phyloP scores from a whole-genome alignment of 2,329 filamentous ascomycete species.

The Fusarium bulbicola region DNA sequence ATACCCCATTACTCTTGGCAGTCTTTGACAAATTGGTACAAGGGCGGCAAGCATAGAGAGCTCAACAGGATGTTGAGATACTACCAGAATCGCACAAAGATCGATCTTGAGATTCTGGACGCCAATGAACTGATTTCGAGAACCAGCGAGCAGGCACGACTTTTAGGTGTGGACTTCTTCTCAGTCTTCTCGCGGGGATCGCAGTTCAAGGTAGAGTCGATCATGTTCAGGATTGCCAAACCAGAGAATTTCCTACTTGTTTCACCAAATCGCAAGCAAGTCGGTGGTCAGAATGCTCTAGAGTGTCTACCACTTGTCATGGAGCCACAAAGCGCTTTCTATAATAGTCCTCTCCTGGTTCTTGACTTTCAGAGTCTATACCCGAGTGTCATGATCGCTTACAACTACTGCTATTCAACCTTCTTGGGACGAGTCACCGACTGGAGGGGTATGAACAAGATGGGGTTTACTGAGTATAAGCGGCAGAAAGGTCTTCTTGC shows the following conservation, averaged over 20 bases:
- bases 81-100: slow-evolving; percentile 76
- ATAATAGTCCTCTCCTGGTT: slow-evolving; percentile 87
- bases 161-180: slow-evolving; percentile 95
- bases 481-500: slow-evolving; percentile 79
- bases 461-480: slow-evolving; percentile 91
- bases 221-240: slow-evolving; percentile 99
- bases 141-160: slow-evolving; percentile 91
- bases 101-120: slow-evolving; percentile 92
- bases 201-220: slow-evolving; percentile 97
- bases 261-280: slow-evolving; percentile 90
- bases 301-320: slow-evolving; percentile 96
- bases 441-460: slow-evolving; percentile 93
- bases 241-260: slow-evolving; percentile 93
- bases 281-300: slow-evolving; percentile 91
- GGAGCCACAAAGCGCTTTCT: slow-evolving; percentile 96
- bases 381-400: slow-evolving; percentile 98
- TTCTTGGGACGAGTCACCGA: slow-evolving; percentile 85
- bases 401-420: slow-evolving; percentile 99
- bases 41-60: slow-evolving; percentile 72
- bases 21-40: slow-evolving; percentile 85
- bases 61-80: slow-evolving; percentile 81
- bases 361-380: slow-evolving; percentile 97
- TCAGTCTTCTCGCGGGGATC: slow-evolving; percentile 94
- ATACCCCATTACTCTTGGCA: slow-evolving; percentile 87
- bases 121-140: slow-evolving; percentile 87